Percentiles rank a stretch among this genome's conserved stretches.
phyloP scores from a whole-genome alignment of 2,329 filamentous ascomycete species.

The Sarocladium strictum region DNA sequence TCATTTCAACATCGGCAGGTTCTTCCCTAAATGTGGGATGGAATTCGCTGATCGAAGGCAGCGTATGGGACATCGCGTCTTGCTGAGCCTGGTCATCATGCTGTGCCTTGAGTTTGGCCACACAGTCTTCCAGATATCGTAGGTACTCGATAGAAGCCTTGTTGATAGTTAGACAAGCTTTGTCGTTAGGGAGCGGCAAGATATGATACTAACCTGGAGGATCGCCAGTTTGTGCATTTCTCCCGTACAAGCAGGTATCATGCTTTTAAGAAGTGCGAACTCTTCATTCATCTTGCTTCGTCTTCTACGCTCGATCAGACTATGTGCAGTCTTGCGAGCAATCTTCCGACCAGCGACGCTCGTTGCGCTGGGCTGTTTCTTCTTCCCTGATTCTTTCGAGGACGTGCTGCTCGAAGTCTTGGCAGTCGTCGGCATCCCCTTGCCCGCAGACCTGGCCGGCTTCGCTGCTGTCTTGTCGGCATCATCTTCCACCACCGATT shows the following conservation, averaged over 20 bases:
- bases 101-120: slow-evolving; percentile 68
- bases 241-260: slow-evolving; percentile 93
- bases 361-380: slow-evolving; percentile 68
- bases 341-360: slow-evolving; percentile 91
- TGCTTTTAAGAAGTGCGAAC: slow-evolving; percentile 84
- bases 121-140: slow-evolving; percentile 85
- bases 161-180: neutral
- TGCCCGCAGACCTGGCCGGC: slow-evolving; percentile 15
- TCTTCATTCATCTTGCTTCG: slow-evolving; percentile 99
- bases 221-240: slow-evolving; percentile 99
- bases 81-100: slow-evolving; percentile 27
- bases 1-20: slow-evolving; percentile 56
- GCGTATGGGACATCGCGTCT: slow-evolving; percentile 19
- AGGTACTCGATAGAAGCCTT: slow-evolving; percentile 96
- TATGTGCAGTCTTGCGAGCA: slow-evolving; percentile 92
- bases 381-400: slow-evolving; percentile 42
- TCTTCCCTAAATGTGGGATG: slow-evolving; percentile 33
- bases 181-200: neutral
- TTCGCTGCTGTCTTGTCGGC: slow-evolving; percentile 12
- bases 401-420: slow-evolving; percentile 16
- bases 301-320: slow-evolving; percentile 81
- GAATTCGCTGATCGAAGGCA: slow-evolving; percentile 33
- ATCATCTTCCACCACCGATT: slow-evolving; percentile 27
- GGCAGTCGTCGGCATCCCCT: slow-evolving; percentile 15
- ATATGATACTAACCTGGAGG: slow-evolving; percentile 60